A percentile compares a stretch with the other conserved stretches of the same genome.
Evolutionary conservation across 2,329 filamentous ascomycete genomes (phyloP).

Genomic region (Cladosporium sp.): DNA sequence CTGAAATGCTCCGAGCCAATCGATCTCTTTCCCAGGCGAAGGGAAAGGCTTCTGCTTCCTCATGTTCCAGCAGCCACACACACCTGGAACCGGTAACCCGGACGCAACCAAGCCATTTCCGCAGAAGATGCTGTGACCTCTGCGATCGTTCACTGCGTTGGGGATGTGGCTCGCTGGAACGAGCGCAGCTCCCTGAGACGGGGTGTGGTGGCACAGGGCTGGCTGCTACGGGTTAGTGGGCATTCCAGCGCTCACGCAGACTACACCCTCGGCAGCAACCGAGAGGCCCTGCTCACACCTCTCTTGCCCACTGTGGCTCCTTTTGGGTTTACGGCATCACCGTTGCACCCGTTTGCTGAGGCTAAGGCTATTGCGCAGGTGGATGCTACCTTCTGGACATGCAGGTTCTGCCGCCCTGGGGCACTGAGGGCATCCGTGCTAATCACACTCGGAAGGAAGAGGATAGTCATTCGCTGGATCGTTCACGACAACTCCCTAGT

Average conservation of each 20-base stretch:
- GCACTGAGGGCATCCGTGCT: background rate
- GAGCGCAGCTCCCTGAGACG: constrained; percentile 21
- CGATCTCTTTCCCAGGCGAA: background rate
- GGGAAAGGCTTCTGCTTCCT: background rate
- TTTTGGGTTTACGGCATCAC: constrained; percentile 11
- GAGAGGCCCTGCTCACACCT: constrained; percentile 13
- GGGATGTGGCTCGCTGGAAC: constrained; percentile 17
- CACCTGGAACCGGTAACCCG: constrained; percentile 2
- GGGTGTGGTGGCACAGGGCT: constrained; percentile 26
- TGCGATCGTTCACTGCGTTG: constrained; percentile 1
- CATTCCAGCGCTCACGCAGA: constrained; percentile 19
- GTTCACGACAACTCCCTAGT: background rate
- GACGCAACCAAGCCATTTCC: constrained; percentile 22
- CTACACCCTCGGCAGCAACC: constrained; percentile 21
- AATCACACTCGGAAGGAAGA: background rate
- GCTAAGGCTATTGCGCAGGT: background rate
- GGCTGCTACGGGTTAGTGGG: constrained; percentile 22
- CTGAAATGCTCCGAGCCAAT: background rate
- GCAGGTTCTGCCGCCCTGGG: constrained; percentile 10
- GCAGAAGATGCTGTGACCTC: constrained; percentile 18
- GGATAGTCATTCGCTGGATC: constrained; percentile 6
- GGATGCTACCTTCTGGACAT: background rate
- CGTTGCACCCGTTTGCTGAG: background rate
- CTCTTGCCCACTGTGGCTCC: constrained; percentile 2
- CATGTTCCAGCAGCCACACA: constrained; percentile 9